Percentiles rank a stretch among this genome's conserved stretches.
Conservation (phyloP, 768 basidiomycete genomes). For the Russula sp. region DNA sequence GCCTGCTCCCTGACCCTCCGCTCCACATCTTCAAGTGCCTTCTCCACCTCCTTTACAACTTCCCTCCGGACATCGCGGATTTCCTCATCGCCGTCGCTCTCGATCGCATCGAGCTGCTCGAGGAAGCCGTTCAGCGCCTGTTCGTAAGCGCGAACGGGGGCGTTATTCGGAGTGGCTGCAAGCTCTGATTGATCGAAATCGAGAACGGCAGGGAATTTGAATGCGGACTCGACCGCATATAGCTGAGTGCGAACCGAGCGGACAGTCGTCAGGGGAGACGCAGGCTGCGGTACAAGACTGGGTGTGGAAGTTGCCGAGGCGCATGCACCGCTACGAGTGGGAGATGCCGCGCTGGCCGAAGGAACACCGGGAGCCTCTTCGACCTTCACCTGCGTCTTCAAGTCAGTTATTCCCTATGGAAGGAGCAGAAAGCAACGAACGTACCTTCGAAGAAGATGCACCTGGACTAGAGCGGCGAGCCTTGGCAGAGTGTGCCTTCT, state of each 20-base stretch:
- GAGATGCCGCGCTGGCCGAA: neutral
- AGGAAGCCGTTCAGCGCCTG: slow-evolving; percentile 58
- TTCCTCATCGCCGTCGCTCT: slow-evolving; percentile 51
- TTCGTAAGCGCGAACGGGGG: slow-evolving; percentile 52
- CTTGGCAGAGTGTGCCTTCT: neutral
- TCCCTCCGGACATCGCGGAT: slow-evolving; percentile 48
- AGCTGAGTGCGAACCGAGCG: slow-evolving; percentile 9
- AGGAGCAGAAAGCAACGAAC: neutral
- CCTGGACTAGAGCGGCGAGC: neutral
- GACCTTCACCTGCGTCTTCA: neutral
- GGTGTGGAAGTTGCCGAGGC: neutral
- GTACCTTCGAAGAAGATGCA: slow-evolving; percentile 11
- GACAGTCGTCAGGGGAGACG: slow-evolving; percentile 12
- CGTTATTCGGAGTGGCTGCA: slow-evolving; percentile 56
- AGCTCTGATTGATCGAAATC: slow-evolving; percentile 32
- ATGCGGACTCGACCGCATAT: slow-evolving; percentile 6
- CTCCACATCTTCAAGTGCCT: slow-evolving; percentile 51
- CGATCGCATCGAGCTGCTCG: slow-evolving; percentile 58
- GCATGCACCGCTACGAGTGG: neutral
- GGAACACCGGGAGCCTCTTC: neutral
- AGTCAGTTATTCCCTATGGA: neutral
- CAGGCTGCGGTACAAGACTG: neutral
- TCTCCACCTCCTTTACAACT: slow-evolving; percentile 54
- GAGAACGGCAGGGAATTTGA: slow-evolving; percentile 10
- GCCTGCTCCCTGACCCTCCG: neutral